Evolutionary conservation across 2,329 filamentous ascomycete species (phyloP).

Genomic region (Penicillium sp.): DNA sequence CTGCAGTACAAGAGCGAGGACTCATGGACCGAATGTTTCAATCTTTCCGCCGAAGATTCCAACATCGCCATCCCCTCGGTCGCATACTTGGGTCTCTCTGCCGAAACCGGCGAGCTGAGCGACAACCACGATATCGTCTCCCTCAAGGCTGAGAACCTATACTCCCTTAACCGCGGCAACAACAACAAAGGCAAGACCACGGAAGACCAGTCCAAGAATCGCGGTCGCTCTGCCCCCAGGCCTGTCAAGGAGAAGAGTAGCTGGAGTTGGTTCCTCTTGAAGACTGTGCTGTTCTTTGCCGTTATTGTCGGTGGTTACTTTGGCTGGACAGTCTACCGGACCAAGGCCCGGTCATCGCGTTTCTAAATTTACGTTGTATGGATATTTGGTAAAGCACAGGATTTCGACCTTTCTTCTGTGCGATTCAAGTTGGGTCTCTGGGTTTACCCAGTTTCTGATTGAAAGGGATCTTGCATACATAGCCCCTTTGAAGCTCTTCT

Average conservation of each 20-base stretch:
- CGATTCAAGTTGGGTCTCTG: slow-evolving; percentile 17
- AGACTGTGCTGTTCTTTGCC: slow-evolving; percentile 72
- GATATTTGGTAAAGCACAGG: slow-evolving; percentile 6
- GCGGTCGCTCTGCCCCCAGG: slow-evolving; percentile 14
- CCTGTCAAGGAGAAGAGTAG: slow-evolving; percentile 41
- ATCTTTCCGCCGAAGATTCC: slow-evolving; percentile 57
- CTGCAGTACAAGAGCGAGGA: slow-evolving; percentile 90
- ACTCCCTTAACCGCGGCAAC: slow-evolving; percentile 49
- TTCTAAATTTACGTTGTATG: slow-evolving; percentile 25
- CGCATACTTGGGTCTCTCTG: slow-evolving; percentile 61
- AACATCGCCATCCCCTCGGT: slow-evolving; percentile 75
- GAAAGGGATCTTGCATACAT: slow-evolving; percentile 25
- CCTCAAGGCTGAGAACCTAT: slow-evolving; percentile 82
- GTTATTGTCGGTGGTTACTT: slow-evolving; percentile 73
- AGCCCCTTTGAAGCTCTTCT: slow-evolving; percentile 12
- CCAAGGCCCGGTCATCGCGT: slow-evolving; percentile 51
- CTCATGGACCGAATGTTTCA: slow-evolving; percentile 88
- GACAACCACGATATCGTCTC: slow-evolving; percentile 98
- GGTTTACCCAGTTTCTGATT: slow-evolving; percentile 17
- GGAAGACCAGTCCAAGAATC: slow-evolving; percentile 25
- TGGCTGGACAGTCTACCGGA: slow-evolving; percentile 78
- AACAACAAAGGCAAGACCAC: slow-evolving; percentile 26
- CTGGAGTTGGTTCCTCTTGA: slow-evolving; percentile 74
- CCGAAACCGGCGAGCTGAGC: slow-evolving; percentile 89
- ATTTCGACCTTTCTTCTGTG: slow-evolving; percentile 5